Percentiles rank a stretch among this genome's conserved stretches.
Conservation (phyloP, 2,329 filamentous ascomycete species). For the Colletotrichum chlorophyti region DNA sequence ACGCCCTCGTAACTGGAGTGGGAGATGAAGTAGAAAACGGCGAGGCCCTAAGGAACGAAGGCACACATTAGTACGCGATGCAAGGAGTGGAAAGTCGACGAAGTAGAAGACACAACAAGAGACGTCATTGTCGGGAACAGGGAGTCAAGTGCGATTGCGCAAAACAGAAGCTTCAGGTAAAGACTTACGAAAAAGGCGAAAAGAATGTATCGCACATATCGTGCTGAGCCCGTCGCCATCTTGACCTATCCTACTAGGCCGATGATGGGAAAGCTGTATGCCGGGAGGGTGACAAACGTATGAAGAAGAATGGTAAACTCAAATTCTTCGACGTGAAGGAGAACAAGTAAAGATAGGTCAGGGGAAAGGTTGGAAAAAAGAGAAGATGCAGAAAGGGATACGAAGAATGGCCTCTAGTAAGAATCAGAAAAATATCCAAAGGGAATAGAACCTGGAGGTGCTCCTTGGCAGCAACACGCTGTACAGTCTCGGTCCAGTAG, state of each 20-base stretch:
- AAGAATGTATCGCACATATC: conserved; percentile 79
- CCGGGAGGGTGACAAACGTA: too few species aligned
- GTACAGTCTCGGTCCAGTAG: too few species aligned
- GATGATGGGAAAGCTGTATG: conserved; percentile 8
- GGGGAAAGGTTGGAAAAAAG: conserved; percentile 27
- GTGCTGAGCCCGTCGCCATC: conserved; percentile 73
- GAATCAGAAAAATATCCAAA: not conserved
- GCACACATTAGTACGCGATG: conserved; percentile 27
- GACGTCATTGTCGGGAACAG: not conserved
- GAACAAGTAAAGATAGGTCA: too few species aligned
- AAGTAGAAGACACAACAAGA: not conserved
- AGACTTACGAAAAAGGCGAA: conserved; percentile 81
- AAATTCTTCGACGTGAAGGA: conserved; percentile 14
- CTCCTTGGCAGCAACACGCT: too few species aligned
- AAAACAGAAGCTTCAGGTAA: not conserved
- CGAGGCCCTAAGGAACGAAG: conserved; percentile 56
- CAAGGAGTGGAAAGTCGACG: not conserved
- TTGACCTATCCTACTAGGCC: conserved; percentile 34
- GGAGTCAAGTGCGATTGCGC: not conserved
- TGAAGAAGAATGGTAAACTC: conserved; percentile 17
- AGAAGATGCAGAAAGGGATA: conserved; percentile 16
- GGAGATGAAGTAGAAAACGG: conserved; percentile 84
- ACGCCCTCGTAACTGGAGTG: conserved; percentile 56
- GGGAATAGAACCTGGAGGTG: too few species aligned
- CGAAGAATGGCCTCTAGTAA: too few species aligned